phyloP scores from a whole-genome alignment of 2,329 filamentous ascomycete genomes.

The Trichoderma gracile region DNA sequence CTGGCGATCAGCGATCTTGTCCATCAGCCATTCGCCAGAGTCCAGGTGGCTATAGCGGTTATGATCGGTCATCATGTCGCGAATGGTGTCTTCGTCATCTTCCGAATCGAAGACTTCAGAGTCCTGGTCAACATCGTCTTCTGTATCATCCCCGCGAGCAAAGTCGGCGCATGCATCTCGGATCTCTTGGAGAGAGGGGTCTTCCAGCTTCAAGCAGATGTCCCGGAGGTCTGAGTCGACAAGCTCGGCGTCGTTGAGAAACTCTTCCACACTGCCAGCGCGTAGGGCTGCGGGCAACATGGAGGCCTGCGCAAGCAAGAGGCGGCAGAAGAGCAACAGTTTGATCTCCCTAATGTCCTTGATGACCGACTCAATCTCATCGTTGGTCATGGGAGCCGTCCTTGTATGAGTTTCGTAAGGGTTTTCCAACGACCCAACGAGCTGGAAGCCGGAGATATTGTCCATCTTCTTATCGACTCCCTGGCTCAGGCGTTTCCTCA shows the following conservation, averaged over 20 bases:
- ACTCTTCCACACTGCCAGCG: conserved; percentile 32
- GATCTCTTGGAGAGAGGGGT: conserved; percentile 34
- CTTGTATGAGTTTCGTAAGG: conserved; percentile 32
- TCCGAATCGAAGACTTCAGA: conserved; percentile 25
- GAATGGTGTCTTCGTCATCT: conserved; percentile 19
- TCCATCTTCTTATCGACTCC: conserved; percentile 35
- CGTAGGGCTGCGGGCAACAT: conserved; percentile 33
- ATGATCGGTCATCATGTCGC: conserved; percentile 29
- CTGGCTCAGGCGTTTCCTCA: conserved; percentile 33
- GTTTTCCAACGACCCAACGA: conserved; percentile 34
- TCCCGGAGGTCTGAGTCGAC: conserved; percentile 34
- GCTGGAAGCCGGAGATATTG: conserved; percentile 27
- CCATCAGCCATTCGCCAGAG: conserved; percentile 30
- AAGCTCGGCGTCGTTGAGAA: conserved; percentile 33
- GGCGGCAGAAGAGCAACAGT: conserved; percentile 33
- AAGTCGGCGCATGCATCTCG: conserved; percentile 38
- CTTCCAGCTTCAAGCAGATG: conserved; percentile 34
- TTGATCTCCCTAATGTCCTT: conserved; percentile 36
- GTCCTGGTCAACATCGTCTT: conserved; percentile 18
- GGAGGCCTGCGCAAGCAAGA: conserved; percentile 34
- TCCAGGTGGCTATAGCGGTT: conserved; percentile 31
- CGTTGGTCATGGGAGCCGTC: conserved; percentile 33
- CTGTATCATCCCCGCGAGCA: conserved; percentile 31
- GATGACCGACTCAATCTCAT: conserved; percentile 32
- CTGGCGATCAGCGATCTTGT: conserved; percentile 23